A percentile compares a stretch with the other conserved stretches of the same genome.
Evolutionary conservation across 139 green algal genomes (phyloP).

Genomic region (Chlorella sp.): DNA sequence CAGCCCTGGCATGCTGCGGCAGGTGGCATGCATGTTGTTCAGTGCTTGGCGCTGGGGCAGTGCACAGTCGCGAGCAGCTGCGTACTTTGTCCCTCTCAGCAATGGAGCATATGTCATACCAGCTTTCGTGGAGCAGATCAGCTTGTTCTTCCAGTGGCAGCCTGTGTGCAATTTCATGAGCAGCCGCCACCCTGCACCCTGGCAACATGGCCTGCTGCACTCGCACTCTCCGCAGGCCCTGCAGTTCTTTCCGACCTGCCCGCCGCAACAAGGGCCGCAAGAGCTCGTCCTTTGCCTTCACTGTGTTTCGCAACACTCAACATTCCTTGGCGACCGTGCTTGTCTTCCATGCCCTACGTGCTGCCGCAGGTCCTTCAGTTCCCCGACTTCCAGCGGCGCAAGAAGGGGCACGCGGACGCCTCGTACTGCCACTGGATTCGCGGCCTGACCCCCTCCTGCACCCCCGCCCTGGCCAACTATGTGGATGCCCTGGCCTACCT

Average conservation of each 20-base stretch:
- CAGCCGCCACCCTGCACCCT: not conserved
- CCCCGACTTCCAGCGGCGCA: not conserved
- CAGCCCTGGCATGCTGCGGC: not conserved
- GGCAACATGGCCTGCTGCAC: not conserved
- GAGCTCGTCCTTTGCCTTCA: no score
- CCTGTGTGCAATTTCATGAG: no score
- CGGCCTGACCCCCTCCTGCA: not conserved
- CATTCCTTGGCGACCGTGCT: no score
- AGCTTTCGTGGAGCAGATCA: not conserved
- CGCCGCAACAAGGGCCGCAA: no score
- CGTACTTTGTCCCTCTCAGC: not conserved
- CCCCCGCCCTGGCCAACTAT: not conserved
- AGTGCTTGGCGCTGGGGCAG: not conserved
- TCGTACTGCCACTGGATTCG: conserved; percentile 9
- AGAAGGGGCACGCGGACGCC: not conserved
- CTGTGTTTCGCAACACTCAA: no score
- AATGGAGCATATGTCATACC: not conserved
- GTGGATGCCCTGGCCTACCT: not conserved
- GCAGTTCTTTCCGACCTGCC: no score
- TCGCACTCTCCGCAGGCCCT: not conserved
- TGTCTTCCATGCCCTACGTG: no score
- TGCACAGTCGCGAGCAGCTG: not conserved
- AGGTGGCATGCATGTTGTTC: not conserved
- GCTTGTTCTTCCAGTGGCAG: no score
- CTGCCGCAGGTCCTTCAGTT: not conserved